Evolutionary conservation across 202 grass and related monocot species (phyloP).

Genomic region (Panicum virgatum): DNA sequence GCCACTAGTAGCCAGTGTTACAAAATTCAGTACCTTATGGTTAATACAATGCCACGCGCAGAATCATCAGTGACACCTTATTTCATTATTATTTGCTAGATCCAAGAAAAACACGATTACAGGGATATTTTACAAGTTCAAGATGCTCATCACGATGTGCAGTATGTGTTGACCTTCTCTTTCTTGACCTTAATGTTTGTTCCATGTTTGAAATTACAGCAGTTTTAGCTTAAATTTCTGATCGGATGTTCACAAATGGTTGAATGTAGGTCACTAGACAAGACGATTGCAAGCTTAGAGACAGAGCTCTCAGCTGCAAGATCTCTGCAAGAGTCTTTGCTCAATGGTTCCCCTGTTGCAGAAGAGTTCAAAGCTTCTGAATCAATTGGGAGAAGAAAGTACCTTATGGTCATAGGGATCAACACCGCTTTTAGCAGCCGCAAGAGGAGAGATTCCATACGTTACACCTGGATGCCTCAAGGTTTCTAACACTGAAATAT

Average conservation of each 20-base stretch:
- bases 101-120: constrained; percentile 47
- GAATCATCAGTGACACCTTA: constrained; percentile 5
- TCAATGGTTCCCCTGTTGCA: constrained; percentile 78
- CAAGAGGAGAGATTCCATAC: constrained; percentile 92
- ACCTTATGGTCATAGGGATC: constrained; percentile 90
- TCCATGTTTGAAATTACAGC: neutral
- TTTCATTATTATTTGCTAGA: constrained; percentile 42
- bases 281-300: constrained; percentile 90
- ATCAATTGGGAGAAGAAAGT: constrained; percentile 61
- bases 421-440: constrained; percentile 98
- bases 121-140: constrained; percentile 59
- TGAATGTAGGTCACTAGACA: constrained; percentile 71
- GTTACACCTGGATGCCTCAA: constrained; percentile 98
- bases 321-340: constrained; percentile 77
- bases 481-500: constrained; percentile 53
- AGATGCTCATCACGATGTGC: constrained; percentile 58
- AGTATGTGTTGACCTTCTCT: constrained; percentile 46
- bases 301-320: constrained; percentile 84
- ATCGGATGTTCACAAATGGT: neutral
- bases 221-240: neutral
- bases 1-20: neutral
- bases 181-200: constrained; percentile 30
- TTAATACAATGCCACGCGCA: neutral
- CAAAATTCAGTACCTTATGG: neutral
- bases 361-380: constrained; percentile 72